phyloP scores from a whole-genome alignment of 2,329 filamentous ascomycete genomes.

The Pseudogymnoascus destructans region DNA sequence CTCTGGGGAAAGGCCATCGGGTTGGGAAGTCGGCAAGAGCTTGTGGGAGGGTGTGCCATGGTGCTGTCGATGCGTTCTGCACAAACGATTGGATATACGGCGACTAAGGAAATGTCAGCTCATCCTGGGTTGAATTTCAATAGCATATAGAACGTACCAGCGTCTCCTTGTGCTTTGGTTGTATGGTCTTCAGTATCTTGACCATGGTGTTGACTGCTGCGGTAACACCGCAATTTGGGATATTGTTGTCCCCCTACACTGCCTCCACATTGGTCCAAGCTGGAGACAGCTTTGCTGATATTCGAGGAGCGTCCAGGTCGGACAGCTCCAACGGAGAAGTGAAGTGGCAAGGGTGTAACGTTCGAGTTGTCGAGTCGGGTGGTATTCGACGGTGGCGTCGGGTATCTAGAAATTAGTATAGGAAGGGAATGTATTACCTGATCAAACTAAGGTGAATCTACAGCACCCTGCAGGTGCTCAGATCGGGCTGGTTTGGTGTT shows the following conservation, averaged over 20 bases:
- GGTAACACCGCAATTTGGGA: conserved; percentile 39
- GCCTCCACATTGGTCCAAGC: conserved; percentile 17
- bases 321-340: conserved; percentile 23
- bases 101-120: conserved; percentile 44
- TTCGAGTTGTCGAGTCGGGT: not conserved
- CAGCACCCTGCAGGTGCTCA: not conserved
- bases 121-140: conserved; percentile 5
- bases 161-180: conserved; percentile 53
- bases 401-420: conserved; percentile 3
- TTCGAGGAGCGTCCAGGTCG: conserved; percentile 25
- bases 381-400: not conserved
- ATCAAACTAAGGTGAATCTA: not conserved
- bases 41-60: conserved; percentile 63
- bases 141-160: conserved; percentile 36
- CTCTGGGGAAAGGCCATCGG: conserved; percentile 88
- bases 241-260: conserved; percentile 40
- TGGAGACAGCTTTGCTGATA: conserved; percentile 22
- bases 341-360: conserved; percentile 6
- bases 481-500: not conserved
- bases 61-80: conserved; percentile 50
- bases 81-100: conserved; percentile 78
- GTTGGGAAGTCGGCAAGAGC: conserved; percentile 70
- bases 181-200: conserved; percentile 55
- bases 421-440: conserved; percentile 6
- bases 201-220: conserved; percentile 48